Evolutionary conservation across 257 asterid genomes (phyloP).

Genomic region (Nemophila menziesii): DNA sequence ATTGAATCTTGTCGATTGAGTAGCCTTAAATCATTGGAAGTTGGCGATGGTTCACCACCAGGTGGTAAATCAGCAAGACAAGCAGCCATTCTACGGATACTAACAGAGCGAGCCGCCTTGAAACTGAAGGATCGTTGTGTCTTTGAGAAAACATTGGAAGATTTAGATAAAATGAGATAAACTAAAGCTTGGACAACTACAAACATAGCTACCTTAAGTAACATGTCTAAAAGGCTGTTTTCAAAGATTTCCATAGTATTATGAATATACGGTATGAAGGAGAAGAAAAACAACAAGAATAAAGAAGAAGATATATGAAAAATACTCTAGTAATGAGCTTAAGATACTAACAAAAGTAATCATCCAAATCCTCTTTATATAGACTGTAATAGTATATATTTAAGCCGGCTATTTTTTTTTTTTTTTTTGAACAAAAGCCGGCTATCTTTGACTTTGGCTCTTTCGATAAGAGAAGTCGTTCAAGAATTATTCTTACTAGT

Average conservation of each 20-base stretch:
- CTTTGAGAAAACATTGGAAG: constrained; percentile 55
- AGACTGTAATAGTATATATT: too few species aligned
- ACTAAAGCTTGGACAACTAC: constrained; percentile 52
- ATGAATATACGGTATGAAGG: too few species aligned
- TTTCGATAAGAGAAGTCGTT: neutral
- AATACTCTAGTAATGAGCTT: too few species aligned
- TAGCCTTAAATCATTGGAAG: constrained; percentile 5
- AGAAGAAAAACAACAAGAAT: too few species aligned
- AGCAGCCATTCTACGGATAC: constrained; percentile 69
- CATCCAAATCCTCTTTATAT: too few species aligned
- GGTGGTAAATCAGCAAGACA: constrained; percentile 30
- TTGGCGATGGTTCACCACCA: constrained; percentile 37
- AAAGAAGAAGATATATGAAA: too few species aligned
- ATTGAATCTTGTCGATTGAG: neutral
- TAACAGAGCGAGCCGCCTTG: constrained; percentile 42
- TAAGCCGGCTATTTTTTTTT: too few species aligned
- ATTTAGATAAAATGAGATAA: constrained; percentile 45
- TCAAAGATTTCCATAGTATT: constrained; percentile 3
- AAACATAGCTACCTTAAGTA: constrained; percentile 45
- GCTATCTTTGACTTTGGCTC: neutral
- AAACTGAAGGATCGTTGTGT: constrained; percentile 41
- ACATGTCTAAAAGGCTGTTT: constrained; percentile 10
- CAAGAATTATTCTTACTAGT: neutral
- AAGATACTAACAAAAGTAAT: too few species aligned
- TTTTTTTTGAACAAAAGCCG: too few species aligned